A percentile compares a stretch with the other conserved stretches of the same genome.
Evolutionary conservation across 805 yeast genomes (phyloP).

Genomic region (Scheffersomyces ergatensis): DNA sequence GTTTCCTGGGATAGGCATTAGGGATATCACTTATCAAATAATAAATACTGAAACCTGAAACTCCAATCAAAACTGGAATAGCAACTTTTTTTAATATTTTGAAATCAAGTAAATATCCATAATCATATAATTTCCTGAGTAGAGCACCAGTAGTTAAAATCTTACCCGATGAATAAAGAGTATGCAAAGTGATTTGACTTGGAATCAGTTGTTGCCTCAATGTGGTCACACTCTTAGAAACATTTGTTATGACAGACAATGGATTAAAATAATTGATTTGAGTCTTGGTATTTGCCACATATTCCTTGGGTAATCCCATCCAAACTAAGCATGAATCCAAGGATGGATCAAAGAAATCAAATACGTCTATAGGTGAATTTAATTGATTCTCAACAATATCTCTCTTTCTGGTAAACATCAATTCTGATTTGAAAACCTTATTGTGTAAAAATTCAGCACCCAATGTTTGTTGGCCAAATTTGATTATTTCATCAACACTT

Average conservation of each 20-base stretch:
- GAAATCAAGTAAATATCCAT: constrained; percentile 34
- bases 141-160: constrained; percentile 41
- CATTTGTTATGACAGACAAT: constrained; percentile 20
- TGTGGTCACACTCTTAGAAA: constrained; percentile 28
- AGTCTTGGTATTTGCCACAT: constrained; percentile 21
- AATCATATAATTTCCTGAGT: constrained; percentile 34
- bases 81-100: constrained; percentile 45
- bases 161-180: constrained; percentile 38
- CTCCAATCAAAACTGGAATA: constrained; percentile 51
- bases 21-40: constrained; percentile 82
- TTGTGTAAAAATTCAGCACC: constrained; percentile 61
- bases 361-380: constrained; percentile 54
- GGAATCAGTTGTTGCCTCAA: constrained; percentile 30
- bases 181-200: constrained; percentile 38
- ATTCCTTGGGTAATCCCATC: constrained; percentile 37
- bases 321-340: constrained; percentile 54
- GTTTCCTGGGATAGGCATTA: constrained; percentile 80
- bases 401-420: constrained; percentile 78
- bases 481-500: constrained; percentile 61
- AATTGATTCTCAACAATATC: constrained; percentile 62
- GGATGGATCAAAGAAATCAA: constrained; percentile 82
- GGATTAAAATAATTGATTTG: constrained; percentile 36
- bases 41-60: constrained; percentile 51
- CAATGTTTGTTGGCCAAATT: constrained; percentile 60
- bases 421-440: constrained; percentile 62